Conservation (phyloP, 352 stramenopile genomes). For the Pythium sp. region DNA sequence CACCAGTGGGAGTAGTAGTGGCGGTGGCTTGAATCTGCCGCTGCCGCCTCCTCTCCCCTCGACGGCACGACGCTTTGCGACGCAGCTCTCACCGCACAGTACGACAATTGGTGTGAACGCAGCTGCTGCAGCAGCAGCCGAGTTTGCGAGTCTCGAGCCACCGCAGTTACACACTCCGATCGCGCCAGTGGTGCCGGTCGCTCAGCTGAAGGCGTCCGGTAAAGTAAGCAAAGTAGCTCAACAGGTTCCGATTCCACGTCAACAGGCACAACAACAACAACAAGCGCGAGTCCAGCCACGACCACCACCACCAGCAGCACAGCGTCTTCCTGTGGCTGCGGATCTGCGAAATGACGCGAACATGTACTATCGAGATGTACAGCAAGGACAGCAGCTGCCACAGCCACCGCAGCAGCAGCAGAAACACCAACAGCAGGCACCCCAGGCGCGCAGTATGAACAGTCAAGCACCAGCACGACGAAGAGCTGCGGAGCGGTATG, state of each 20-base stretch:
- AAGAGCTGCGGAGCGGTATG: not conserved
- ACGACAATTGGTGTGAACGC: not conserved
- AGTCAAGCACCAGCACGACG: constrained; percentile 1
- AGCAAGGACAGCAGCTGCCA: not conserved
- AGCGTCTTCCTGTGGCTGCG: not conserved
- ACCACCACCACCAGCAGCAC: not conserved
- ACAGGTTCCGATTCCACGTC: not conserved
- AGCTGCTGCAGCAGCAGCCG: not conserved
- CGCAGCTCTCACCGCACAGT: not conserved
- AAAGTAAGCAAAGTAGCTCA: not conserved
- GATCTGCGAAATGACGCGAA: not conserved
- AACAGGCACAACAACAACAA: not conserved
- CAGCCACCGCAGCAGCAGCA: not conserved
- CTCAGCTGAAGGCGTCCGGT: not conserved
- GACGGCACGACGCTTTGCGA: constrained; percentile 12
- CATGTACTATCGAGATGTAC: not conserved
- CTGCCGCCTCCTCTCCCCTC: constrained; percentile 14
- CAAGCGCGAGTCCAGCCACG: not conserved
- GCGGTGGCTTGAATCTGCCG: constrained; percentile 6
- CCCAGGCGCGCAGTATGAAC: not conserved
- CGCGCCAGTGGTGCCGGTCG: not conserved
- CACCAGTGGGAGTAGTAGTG: not conserved
- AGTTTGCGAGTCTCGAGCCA: not conserved
- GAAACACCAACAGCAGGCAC: not conserved
- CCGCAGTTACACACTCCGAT: not conserved